Conservation (phyloP, 2,329 filamentous ascomycete species). For the Neonectria ditissima region DNA sequence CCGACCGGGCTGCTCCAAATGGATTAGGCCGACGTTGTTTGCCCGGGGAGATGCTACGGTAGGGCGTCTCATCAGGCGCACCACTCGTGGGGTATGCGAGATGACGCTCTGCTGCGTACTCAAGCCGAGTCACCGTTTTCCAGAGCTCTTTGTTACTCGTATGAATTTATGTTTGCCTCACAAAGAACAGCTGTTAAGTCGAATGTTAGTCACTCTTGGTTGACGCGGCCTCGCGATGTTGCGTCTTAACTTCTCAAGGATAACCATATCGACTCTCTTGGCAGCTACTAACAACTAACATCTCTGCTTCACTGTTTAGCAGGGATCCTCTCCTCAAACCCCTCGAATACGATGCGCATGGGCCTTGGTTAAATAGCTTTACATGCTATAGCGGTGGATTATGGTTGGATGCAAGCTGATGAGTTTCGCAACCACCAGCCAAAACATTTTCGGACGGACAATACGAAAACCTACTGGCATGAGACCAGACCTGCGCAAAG, state of each 20-base stretch:
- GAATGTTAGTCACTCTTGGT: neutral
- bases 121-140: neutral
- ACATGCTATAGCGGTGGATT: neutral
- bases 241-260: neutral
- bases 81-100: conserved; percentile 1
- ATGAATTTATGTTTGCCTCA: neutral
- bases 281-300: too few relatives aligned
- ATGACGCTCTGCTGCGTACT: neutral
- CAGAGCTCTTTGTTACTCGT: neutral
- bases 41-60: neutral
- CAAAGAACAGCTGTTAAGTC: neutral
- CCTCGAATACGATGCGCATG: too few relatives aligned
- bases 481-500: neutral
- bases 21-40: neutral
- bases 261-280: neutral
- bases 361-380: neutral
- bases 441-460: neutral
- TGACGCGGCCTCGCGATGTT: neutral
- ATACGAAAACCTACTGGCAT: neutral
- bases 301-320: neutral
- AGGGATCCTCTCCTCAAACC: neutral
- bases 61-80: neutral
- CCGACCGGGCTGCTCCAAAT: neutral
- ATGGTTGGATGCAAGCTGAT: neutral
- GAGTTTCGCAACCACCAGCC: neutral